Base-by-base conservation (phyloP, 495 filamentous ascomycete genomes). In the Tuber calosporum region DNA sequence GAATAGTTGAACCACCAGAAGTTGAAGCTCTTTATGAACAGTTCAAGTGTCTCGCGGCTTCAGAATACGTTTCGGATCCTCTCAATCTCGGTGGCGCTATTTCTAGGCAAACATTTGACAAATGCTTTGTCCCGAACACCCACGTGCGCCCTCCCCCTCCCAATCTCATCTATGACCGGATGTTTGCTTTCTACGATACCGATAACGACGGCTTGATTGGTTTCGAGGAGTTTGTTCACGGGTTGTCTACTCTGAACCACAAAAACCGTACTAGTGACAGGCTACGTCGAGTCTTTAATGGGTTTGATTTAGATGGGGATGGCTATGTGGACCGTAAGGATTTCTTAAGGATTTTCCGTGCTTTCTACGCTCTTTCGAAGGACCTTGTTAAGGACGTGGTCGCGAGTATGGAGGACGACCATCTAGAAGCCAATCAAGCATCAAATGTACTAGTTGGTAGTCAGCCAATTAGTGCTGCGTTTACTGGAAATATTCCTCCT, bases 151-250 rank as follows among this genome's bases (percentile, higher is more conserved):
- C 91, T 20, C 88, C 90, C 15, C 87, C 91, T 7, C 93, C 94
- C 7, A 97, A 94, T 82, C 86, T 97, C 4, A 91, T 98, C 66
- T 94, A 96, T 79, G 94, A 98, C 83, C 90, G 95, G 72, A 92
- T 96, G 87, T 99, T 99, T 83, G 88, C 91, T 42, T 97, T 97
- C 82, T 99, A 97, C 82, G 96, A 98, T 79, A 91, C 89, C 58
- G 92, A 98, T 79, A 85, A 88, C 42, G 92, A 98, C 79, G 92
- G 90, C 13, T 83, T 96, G 15, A 97, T 99, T 78, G 91, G 92
- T n/a, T 97, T 98, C 77, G 88, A 91, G 70, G 96, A 98, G 78
- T 98, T 97, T 80, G 82, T 97, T 38, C 88, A 88, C 48, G 95
- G 91, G 1, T 86, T 96, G n/a, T 89, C 92, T 0, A 92, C 90